A percentile compares a stretch with the other conserved stretches of the same genome.
These are phyloP conservation scores for Kwoniella bestiolae DNA, from an alignment of 768 basidiomycete species.

Conservation along the genomic window DNA sequence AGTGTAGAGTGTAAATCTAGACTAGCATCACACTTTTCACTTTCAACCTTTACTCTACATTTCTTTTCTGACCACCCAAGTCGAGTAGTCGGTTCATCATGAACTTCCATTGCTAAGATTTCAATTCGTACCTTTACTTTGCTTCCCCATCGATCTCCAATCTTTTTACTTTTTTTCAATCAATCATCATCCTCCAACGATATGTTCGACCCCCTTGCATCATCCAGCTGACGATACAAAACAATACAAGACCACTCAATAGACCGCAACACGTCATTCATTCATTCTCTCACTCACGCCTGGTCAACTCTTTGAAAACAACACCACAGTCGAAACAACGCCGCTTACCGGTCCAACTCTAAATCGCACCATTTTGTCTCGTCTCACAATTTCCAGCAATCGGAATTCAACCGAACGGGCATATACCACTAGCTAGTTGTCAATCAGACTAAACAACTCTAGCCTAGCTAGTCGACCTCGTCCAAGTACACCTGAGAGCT, in stretches of 20 bases:
- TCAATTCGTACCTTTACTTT: background rate
- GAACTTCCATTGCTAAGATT: background rate
- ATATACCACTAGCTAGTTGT: too few species aligned
- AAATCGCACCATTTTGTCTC: background rate
- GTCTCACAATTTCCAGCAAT: background rate
- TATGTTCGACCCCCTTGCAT: background rate
- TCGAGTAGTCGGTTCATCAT: background rate
- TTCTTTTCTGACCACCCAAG: background rate
- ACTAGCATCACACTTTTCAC: background rate
- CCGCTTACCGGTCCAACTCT: background rate
- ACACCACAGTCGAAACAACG: too few species aligned
- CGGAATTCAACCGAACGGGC: background rate
- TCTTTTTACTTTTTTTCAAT: background rate
- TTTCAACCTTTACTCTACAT: background rate
- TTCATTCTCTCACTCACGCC: background rate
- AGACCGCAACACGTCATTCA: too few species aligned
- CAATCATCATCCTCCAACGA: background rate
- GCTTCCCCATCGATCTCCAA: background rate
- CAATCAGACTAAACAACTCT: too few species aligned
- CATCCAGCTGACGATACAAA: background rate
- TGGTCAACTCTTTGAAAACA: background rate
- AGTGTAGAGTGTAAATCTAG: too few species aligned
- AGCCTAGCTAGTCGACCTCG: too few species aligned
- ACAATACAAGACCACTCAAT: too few species aligned
- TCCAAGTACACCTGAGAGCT: too few species aligned